phyloP scores from a whole-genome alignment of 2,329 filamentous ascomycete species.

The Penicillium sclerotigenum region DNA sequence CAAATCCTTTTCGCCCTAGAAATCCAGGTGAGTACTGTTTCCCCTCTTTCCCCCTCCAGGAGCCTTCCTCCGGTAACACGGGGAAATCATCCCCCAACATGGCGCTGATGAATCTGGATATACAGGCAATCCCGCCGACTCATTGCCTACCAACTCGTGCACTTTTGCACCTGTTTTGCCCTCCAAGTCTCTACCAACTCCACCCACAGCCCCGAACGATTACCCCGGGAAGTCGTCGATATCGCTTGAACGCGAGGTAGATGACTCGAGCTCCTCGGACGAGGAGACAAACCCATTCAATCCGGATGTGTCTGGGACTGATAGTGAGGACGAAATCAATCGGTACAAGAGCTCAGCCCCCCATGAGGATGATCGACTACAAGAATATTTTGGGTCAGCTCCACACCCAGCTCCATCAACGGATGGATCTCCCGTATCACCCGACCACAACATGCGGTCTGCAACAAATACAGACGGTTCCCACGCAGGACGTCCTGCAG shows the following conservation, averaged over 20 bases:
- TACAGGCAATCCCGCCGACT: constrained; percentile 11
- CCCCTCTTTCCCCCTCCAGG: constrained; percentile 5
- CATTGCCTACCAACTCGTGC: background rate
- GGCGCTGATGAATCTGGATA: background rate
- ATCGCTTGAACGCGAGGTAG: constrained; percentile 23
- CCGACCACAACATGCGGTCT: constrained; percentile 7
- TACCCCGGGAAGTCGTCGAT: constrained; percentile 21
- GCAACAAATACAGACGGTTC: background rate
- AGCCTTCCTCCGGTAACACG: constrained; percentile 11
- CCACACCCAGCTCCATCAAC: constrained; percentile 27
- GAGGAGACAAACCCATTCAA: constrained; percentile 43
- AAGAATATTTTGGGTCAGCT: constrained; percentile 16
- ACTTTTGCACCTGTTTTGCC: background rate
- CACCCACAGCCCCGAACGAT: constrained; percentile 18
- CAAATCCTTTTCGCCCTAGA: constrained; percentile 52
- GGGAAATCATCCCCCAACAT: constrained; percentile 5
- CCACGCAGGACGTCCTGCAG: constrained; percentile 51
- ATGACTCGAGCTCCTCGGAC: constrained; percentile 33
- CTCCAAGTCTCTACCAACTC: constrained; percentile 15
- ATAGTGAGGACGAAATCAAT: constrained; percentile 22
- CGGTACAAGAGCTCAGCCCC: constrained; percentile 8
- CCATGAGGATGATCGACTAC: constrained; percentile 9
- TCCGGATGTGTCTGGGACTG: constrained; percentile 28
- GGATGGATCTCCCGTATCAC: constrained; percentile 15
- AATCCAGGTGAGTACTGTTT: constrained; percentile 31